These are phyloP conservation scores for Falciphora oryzae DNA, from an alignment of 2,329 filamentous ascomycete species.

Conservation along the genomic window DNA sequence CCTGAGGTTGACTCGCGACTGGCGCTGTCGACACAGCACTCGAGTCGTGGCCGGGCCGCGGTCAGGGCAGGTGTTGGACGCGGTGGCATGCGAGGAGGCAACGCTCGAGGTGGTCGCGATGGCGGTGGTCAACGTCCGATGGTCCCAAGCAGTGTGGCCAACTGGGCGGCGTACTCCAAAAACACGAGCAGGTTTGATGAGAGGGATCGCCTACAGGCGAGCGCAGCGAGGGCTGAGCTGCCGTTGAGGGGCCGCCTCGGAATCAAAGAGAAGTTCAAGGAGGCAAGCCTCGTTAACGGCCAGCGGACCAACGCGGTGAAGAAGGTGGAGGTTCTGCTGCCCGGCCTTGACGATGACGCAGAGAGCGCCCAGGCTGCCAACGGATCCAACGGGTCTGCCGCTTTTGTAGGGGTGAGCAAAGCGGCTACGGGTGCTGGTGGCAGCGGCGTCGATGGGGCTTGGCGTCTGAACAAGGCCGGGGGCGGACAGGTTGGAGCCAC, in stretches of 20 bases:
- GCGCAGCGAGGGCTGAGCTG: not conserved
- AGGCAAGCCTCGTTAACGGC: not conserved
- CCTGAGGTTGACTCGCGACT: not conserved
- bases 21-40: not conserved
- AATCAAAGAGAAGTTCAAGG: conserved; percentile 6
- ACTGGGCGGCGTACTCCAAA: not conserved
- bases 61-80: not conserved
- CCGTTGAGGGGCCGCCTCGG: no score
- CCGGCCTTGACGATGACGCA: not conserved
- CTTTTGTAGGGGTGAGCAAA: not conserved
- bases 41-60: not conserved
- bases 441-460: no score
- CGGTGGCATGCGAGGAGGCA: not conserved
- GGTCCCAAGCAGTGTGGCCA: not conserved
- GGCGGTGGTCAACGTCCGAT: not conserved
- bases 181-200: not conserved
- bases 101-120: not conserved
- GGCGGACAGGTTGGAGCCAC: not conserved
- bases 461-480: no score
- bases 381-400: not conserved
- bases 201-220: not conserved
- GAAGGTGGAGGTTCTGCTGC: not conserved
- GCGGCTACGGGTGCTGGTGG: not conserved
- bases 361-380: not conserved
- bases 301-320: not conserved